A percentile compares a stretch with the other conserved stretches of the same genome.
Conservation (phyloP, 441 rosid species). For the Monsonia emarginata region DNA sequence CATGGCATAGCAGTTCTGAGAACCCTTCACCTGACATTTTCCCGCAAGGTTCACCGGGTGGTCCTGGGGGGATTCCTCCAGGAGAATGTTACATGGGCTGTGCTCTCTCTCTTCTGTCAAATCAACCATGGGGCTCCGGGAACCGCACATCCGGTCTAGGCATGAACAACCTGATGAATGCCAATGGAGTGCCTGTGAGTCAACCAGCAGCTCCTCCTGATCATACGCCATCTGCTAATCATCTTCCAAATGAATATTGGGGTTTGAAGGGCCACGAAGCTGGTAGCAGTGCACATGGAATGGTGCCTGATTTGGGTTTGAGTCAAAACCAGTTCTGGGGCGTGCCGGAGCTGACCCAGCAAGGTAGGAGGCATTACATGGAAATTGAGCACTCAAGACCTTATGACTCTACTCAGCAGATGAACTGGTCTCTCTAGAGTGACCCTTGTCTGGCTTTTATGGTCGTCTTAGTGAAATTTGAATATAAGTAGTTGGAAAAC, state of each 20-base stretch:
- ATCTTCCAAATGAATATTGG: slow-evolving; percentile 39
- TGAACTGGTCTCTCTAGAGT: slow-evolving; percentile 55
- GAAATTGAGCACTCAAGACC: slow-evolving; percentile 49
- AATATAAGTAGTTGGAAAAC: not conserved
- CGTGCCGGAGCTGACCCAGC: slow-evolving; percentile 43
- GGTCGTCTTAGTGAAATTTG: not conserved
- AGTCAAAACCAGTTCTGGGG: slow-evolving; percentile 40
- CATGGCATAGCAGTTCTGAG: slow-evolving; percentile 41
- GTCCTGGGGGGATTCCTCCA: slow-evolving; percentile 39
- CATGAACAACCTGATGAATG: slow-evolving; percentile 27
- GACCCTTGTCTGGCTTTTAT: not conserved
- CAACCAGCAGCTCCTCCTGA: slow-evolving; percentile 34
- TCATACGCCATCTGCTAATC: slow-evolving; percentile 20
- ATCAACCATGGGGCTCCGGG: slow-evolving; percentile 50
- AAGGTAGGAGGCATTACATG: slow-evolving; percentile 41
- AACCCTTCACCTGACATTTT: slow-evolving; percentile 40
- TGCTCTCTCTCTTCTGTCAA: slow-evolving; percentile 99
- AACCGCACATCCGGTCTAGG: slow-evolving; percentile 30
- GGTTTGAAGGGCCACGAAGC: slow-evolving; percentile 39
- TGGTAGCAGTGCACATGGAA: slow-evolving; percentile 24
- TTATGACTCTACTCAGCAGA: slow-evolving; percentile 42
- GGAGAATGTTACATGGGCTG: slow-evolving; percentile 69
- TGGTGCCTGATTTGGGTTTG: slow-evolving; percentile 40
- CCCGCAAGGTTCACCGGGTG: slow-evolving; percentile 39
- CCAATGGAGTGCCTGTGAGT: slow-evolving; percentile 33